Conservation (phyloP, 495 filamentous ascomycete genomes). For the Podospora australis region DNA sequence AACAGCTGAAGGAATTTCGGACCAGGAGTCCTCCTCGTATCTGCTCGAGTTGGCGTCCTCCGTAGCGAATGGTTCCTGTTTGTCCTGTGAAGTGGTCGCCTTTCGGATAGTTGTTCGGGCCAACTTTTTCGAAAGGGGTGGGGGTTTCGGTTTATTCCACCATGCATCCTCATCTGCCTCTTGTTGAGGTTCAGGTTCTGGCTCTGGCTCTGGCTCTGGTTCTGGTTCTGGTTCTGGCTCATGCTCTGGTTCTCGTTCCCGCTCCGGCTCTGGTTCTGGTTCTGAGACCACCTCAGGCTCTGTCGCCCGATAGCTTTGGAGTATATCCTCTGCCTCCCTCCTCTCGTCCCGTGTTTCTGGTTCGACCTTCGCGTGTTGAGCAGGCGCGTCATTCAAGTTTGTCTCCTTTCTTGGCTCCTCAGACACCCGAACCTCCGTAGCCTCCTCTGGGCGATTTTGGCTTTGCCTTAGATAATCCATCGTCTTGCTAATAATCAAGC, state of each 20-base stretch:
- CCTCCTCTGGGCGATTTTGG: conserved; percentile 11
- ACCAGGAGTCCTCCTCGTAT: conserved; percentile 48
- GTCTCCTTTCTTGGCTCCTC: conserved; percentile 4
- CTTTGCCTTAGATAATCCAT: conserved; percentile 37
- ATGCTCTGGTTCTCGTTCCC: background rate
- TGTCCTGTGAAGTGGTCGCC: conserved; percentile 9
- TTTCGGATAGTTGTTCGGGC: conserved; percentile 21
- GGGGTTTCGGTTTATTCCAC: conserved; percentile 1
- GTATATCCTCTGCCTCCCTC: too few relatives aligned
- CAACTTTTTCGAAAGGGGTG: conserved; percentile 12
- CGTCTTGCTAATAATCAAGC: conserved; percentile 37
- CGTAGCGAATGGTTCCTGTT: conserved; percentile 10
- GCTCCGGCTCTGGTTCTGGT: background rate
- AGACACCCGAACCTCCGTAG: background rate
- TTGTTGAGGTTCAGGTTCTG: background rate
- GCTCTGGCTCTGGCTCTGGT: background rate
- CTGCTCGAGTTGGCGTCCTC: conserved; percentile 17
- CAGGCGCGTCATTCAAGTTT: too few relatives aligned
- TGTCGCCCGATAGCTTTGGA: too few relatives aligned
- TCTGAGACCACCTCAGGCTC: too few relatives aligned
- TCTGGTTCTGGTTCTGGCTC: background rate
- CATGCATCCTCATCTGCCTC: background rate
- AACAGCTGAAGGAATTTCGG: conserved; percentile 41
- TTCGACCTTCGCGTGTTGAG: too few relatives aligned
- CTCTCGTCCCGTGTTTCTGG: too few relatives aligned